Base-by-base conservation (phyloP, 202 grass and related monocot species). In the Panicum virgatum region DNA sequence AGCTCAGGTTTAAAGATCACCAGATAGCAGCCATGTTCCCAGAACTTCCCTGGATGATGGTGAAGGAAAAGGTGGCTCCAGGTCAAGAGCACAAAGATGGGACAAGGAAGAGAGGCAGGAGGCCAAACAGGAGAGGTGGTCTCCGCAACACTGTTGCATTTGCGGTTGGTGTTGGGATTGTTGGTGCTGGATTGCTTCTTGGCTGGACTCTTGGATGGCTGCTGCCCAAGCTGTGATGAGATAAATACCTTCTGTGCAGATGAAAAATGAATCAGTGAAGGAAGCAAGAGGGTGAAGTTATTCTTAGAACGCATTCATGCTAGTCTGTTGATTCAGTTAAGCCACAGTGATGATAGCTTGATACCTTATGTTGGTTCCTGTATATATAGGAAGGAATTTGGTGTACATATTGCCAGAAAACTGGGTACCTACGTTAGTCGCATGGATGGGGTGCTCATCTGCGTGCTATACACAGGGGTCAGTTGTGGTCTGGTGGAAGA, bases 201-300 rank as follows among this genome's bases (percentile, higher is more conserved):
- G 96, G 96, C 42, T 96, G 95, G 95, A 90, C 92, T 23, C 77
- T 94, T 0, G 95, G 96, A 19, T 95, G 96, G 77, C 85, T 99
- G 57, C 72, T 99, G 34, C 92, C 96, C 11, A 82, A 67, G 37
- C 10, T 81, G 52, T 69, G n/a, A n/a, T n/a, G n/a, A n/a, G n/a
- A n/a, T n/a, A n/a, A n/a, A n/a, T n/a, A n/a, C n/a, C n/a, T n/a
- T n/a, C n/a, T n/a, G n/a, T n/a, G n/a, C n/a, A n/a, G n/a, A n/a
- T n/a, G n/a, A n/a, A n/a, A n/a, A n/a, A n/a, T n/a, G n/a, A n/a
- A n/a, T n/a, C n/a, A n/a, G n/a, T n/a, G 73, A 48, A 13, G 79
- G 53, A 63, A 53, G 59, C 79, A 56, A 27, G 16, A 61, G 50
- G 22, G 37, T 74, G 73, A 54, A 68, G 54, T 53, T 26, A 78